phyloP scores from a whole-genome alignment of 257 asterid species.

The Scutellaria barbata region DNA sequence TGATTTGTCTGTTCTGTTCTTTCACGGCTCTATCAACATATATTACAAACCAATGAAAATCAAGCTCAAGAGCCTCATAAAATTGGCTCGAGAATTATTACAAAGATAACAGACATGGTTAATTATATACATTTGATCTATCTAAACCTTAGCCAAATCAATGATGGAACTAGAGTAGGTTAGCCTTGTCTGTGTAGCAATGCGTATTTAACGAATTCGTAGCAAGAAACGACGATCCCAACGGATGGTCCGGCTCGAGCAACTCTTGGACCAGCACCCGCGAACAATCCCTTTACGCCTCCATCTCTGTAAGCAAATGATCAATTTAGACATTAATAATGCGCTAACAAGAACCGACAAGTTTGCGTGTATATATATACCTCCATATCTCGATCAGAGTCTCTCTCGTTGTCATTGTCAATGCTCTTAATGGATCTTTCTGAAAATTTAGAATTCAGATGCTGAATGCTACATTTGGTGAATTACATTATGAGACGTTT shows the following conservation, averaged over 20 bases:
- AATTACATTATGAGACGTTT: no score
- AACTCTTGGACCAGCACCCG: conserved; percentile 74
- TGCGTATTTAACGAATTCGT: conserved; percentile 66
- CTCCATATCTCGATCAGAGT: conserved; percentile 79
- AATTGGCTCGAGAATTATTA: no score
- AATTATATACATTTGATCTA: neutral
- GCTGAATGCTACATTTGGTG: no score
- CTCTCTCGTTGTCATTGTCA: conserved; percentile 72
- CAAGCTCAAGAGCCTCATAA: no score
- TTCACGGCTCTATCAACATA: no score
- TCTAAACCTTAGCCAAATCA: neutral
- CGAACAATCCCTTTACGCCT: conserved; percentile 67
- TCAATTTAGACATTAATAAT: no score
- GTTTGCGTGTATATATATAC: conserved; percentile 33
- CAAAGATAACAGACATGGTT: no score
- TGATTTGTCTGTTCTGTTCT: no score
- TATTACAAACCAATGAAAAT: no score
- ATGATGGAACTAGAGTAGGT: neutral
- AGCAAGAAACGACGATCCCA: conserved; percentile 81
- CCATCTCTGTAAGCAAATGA: conserved; percentile 56
- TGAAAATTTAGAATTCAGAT: neutral
- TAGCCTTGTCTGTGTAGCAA: conserved; percentile 30
- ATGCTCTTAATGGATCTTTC: conserved; percentile 72
- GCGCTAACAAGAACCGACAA: neutral
- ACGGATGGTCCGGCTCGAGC: conserved; percentile 87